A percentile compares a stretch with the other conserved stretches of the same genome.
Evolutionary conservation across 148 eudicot genomes (phyloP).

Genomic region (Beta vulgaris): DNA sequence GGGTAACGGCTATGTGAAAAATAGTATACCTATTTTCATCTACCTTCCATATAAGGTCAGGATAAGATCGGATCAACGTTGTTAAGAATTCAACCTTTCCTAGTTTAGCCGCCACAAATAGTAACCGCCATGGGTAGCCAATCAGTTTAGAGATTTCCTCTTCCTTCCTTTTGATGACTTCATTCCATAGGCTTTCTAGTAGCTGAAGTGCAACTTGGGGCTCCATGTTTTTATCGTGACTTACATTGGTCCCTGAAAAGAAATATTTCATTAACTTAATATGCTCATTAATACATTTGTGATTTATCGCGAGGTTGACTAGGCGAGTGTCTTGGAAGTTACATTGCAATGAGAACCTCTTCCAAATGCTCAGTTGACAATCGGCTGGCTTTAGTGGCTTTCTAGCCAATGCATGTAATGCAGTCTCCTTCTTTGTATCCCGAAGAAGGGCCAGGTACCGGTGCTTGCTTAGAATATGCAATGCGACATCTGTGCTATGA

Average conservation of each 20-base stretch:
- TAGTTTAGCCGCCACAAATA: constrained; percentile 28
- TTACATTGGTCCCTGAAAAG: not conserved
- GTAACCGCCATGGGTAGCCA: constrained; percentile 25
- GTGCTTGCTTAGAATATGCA: constrained; percentile 5
- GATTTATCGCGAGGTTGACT: not conserved
- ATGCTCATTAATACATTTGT: not conserved
- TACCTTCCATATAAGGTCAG: constrained; percentile 48
- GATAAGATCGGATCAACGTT: constrained; percentile 34
- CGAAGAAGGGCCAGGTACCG: constrained; percentile 15
- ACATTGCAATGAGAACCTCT: constrained; percentile 7
- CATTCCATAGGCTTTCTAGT: constrained; percentile 23
- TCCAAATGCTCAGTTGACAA: constrained; percentile 4
- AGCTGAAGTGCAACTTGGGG: constrained; percentile 17
- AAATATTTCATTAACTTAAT: not conserved
- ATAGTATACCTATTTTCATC: constrained; percentile 39
- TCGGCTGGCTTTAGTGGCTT: constrained; percentile 15
- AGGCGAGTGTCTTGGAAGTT: not conserved
- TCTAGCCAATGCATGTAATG: constrained; percentile 31
- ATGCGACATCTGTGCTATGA: constrained; percentile 16
- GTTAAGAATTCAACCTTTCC: constrained; percentile 44
- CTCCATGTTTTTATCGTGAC: not conserved
- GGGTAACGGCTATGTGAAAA: constrained; percentile 48
- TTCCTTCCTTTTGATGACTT: constrained; percentile 22
- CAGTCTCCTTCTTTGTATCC: constrained; percentile 26
- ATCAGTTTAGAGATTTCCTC: constrained; percentile 23